phyloP scores from a whole-genome alignment of 176 grass and related monocot genomes.

The Carex myosuroides region DNA sequence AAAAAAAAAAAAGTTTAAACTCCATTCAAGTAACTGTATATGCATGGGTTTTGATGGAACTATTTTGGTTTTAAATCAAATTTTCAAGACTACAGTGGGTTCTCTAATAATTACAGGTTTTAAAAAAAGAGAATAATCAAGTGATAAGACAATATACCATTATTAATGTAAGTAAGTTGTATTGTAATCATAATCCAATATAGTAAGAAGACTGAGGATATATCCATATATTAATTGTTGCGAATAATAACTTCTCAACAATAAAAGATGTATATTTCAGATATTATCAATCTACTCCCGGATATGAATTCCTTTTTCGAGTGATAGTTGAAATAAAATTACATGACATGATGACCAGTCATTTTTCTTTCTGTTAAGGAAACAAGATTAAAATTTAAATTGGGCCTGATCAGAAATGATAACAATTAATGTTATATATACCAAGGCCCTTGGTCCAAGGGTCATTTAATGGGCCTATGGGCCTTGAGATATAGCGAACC shows the following conservation, averaged over 20 bases:
- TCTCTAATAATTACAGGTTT: not conserved
- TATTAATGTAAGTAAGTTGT: not conserved
- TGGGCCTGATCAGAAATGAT: not conserved
- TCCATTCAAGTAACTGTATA: too few species aligned
- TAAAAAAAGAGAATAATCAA: not conserved
- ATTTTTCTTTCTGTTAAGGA: not conserved
- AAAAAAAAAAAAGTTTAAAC: not conserved
- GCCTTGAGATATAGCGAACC: not conserved
- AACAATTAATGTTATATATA: not conserved
- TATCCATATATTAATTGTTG: not conserved
- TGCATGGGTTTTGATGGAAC: too few species aligned
- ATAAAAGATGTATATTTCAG: not conserved
- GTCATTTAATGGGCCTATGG: not conserved
- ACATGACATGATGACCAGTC: not conserved
- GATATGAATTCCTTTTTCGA: not conserved
- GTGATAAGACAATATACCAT: not conserved
- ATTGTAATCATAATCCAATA: not conserved
- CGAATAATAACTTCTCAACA: not conserved
- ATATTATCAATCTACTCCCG: too few species aligned
- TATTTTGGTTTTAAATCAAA: too few species aligned
- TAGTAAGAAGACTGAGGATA: not conserved
- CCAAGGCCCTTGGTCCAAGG: not conserved
- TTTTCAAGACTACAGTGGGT: too few species aligned
- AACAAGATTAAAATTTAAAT: not conserved
- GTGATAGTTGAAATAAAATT: not conserved